Conservation (phyloP, 257 asterid genomes). For the Primulina huaijiensis region DNA sequence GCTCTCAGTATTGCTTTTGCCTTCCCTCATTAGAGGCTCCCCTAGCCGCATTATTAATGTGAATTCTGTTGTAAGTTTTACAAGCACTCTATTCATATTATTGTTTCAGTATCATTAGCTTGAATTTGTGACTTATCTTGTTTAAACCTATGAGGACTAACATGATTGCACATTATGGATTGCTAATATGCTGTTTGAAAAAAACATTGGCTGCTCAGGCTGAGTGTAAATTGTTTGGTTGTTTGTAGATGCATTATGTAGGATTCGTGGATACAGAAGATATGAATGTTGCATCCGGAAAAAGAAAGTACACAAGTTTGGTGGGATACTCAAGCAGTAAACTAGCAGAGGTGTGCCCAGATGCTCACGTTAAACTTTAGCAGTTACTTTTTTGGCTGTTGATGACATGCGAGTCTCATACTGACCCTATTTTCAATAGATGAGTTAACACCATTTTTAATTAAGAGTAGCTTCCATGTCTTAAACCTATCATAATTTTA, state of each 20-base stretch:
- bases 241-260: conserved; percentile 71
- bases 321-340: conserved; percentile 83
- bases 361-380: conserved; percentile 22
- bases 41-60: conserved; percentile 90
- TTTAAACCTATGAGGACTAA: neutral
- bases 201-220: conserved; percentile 14
- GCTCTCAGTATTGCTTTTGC: conserved; percentile 82
- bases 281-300: conserved; percentile 85
- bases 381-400: neutral
- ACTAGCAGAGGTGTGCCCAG: conserved; percentile 73
- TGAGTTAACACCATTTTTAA: conserved; percentile 2
- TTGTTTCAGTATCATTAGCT: conserved; percentile 8
- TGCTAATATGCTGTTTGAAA: conserved; percentile 3
- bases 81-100: conserved; percentile 16
- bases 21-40: conserved; percentile 89
- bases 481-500: conserved; percentile 2
- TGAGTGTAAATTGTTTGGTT: conserved; percentile 19
- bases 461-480: conserved; percentile 14
- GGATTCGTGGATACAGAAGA: conserved; percentile 99
- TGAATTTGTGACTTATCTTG: conserved; percentile 9
- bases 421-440: conserved; percentile 1
- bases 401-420: conserved; percentile 8
- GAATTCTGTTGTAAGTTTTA: conserved; percentile 75
- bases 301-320: conserved; percentile 72
- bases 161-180: conserved; percentile 1